Conservation (phyloP, 768 basidiomycete genomes). For the Pleurotus cornucopiae region DNA sequence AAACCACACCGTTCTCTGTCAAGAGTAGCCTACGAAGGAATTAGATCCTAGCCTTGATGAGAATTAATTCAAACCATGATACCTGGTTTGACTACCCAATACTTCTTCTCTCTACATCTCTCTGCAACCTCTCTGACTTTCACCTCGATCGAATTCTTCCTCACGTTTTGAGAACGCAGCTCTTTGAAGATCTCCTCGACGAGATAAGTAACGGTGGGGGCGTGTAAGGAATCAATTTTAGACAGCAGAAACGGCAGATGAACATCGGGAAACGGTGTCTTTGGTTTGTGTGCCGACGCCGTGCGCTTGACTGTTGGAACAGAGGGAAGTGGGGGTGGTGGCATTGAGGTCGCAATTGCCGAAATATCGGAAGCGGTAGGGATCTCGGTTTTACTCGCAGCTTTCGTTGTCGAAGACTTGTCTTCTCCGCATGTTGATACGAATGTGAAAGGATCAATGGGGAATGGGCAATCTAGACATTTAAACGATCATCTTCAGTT, state of each 20-base stretch:
- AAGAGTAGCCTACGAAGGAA: no score
- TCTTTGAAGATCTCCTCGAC: conserved; percentile 73
- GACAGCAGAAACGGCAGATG: conserved; percentile 57
- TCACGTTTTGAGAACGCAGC: conserved; percentile 64
- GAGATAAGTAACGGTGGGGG: conserved; percentile 59
- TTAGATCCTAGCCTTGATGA: no score
- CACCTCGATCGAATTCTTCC: conserved; percentile 80
- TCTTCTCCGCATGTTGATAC: conserved; percentile 41
- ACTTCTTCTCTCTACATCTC: conserved; percentile 67
- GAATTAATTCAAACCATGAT: neutral
- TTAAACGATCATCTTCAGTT: neutral
- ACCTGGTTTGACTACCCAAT: conserved; percentile 63
- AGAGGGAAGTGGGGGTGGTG: conserved; percentile 10
- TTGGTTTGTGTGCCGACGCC: conserved; percentile 29
- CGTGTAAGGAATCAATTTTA: conserved; percentile 59
- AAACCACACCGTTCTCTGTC: no score
- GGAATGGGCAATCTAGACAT: conserved; percentile 61
- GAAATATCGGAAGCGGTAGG: conserved; percentile 13
- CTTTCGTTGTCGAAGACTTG: conserved; percentile 16
- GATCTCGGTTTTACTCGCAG: conserved; percentile 10
- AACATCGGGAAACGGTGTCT: conserved; percentile 64
- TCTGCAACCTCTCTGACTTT: conserved; percentile 75
- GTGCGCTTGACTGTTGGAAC: conserved; percentile 24
- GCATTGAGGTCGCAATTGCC: conserved; percentile 7
- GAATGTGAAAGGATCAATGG: conserved; percentile 77